Base-by-base conservation (phyloP, 306 rosid genomes). In the Pyrus betulifolia region DNA sequence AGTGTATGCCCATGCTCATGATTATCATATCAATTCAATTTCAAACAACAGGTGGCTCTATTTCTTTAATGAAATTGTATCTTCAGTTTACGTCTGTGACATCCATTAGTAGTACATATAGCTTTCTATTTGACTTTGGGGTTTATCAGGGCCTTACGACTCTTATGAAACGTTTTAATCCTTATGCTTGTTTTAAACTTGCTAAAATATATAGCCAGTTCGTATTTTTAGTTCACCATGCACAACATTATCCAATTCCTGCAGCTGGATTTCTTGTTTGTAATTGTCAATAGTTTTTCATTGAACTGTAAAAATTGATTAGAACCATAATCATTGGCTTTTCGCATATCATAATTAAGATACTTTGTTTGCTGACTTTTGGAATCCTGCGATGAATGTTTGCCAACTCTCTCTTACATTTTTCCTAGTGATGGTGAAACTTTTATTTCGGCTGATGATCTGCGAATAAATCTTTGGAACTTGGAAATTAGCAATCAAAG, bases 1-100 rank as follows among this genome's bases (percentile, higher is more conserved):
- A 85, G 97, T 96, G 59, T 96, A 92, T 72, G 99, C 98, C 70
- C 99, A 96, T 83, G 99, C 99, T 54, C 99, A 96, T 87, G 99
- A 96, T 81, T 96, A 96, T 82, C 99, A 96, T 83, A 96, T 96
- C 78, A 96, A 96, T 83, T 96, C 99, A 54, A 96, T 96, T 78
- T 96, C 99, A 33, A 96, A 90, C 79, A 96, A 96, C 93, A 96
- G 99, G 99, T 95, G 88, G 66, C 54, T 49, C 67, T 58, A 80
- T 81, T 70, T 82, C 76, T 74, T 67, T 52, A 27, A 59, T 67
- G 64, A 33, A 49, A 30, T 61, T 67, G 25, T 14, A 17, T 70
- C 33, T 38, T 59, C 45, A 17, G 27, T 72, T 60, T 8, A 62
- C 38, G 44, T 40, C 33, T 58, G 38, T 11, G 63, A 55, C 10